Evolutionary conservation across 148 eudicot species (phyloP).

Genomic region (Chenopodium berlandieri): DNA sequence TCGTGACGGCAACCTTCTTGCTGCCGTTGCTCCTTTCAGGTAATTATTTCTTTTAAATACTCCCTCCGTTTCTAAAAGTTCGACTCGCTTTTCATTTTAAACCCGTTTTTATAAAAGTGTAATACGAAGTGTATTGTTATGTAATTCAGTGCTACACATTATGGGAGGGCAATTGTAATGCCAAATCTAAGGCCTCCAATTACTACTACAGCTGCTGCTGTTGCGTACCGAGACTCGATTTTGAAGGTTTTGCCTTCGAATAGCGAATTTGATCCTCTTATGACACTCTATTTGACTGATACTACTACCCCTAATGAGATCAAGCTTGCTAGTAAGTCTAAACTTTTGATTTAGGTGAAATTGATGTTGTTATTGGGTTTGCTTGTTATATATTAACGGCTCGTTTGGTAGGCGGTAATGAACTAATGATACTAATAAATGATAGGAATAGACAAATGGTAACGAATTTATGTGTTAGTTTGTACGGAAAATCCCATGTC

Average conservation of each 20-base stretch:
- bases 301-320: slow-evolving; percentile 74
- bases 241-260: slow-evolving; percentile 63
- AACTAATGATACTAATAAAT: too few relatives aligned
- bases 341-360: neutral
- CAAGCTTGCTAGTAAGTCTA: slow-evolving; percentile 76
- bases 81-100: too few relatives aligned
- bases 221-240: slow-evolving; percentile 71
- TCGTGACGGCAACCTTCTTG: slow-evolving; percentile 86
- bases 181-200: slow-evolving; percentile 93
- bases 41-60: neutral
- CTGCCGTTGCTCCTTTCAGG: slow-evolving; percentile 82
- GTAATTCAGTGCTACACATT: slow-evolving; percentile 61
- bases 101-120: neutral
- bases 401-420: too few relatives aligned
- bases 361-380: neutral
- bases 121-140: neutral
- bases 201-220: slow-evolving; percentile 76
- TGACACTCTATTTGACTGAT: slow-evolving; percentile 95
- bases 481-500: too few relatives aligned
- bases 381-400: neutral
- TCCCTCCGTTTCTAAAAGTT: too few relatives aligned
- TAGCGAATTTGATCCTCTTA: slow-evolving; percentile 71
- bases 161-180: slow-evolving; percentile 92
- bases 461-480: too few relatives aligned
- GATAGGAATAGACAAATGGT: too few relatives aligned